Evolutionary conservation across 345 rosid species (phyloP).

Genomic region (Salix dunnii): DNA sequence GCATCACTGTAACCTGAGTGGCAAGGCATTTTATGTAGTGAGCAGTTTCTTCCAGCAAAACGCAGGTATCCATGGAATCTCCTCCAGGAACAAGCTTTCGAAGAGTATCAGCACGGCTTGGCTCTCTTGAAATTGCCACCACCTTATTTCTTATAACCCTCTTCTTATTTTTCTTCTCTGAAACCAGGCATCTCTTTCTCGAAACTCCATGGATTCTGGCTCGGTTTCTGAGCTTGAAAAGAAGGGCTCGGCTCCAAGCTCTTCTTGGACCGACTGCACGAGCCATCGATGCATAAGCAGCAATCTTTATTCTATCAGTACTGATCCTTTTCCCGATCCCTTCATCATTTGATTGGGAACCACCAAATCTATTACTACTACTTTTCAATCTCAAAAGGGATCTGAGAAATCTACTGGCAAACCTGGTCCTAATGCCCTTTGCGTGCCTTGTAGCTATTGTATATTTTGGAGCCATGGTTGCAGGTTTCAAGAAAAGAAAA

Average conservation of each 20-base stretch:
- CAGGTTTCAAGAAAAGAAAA: neutral
- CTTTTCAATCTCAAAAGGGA: constrained; percentile 16
- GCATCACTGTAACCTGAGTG: constrained; percentile 41
- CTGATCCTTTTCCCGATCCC: neutral
- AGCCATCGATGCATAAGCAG: constrained; percentile 37
- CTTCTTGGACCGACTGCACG: constrained; percentile 27
- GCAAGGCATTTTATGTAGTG: constrained; percentile 35
- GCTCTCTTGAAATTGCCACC: neutral
- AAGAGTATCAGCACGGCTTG: constrained; percentile 11
- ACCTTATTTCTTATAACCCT: neutral
- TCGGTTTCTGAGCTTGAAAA: constrained; percentile 20
- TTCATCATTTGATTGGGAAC: neutral
- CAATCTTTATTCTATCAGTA: constrained; percentile 22
- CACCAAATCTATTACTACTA: neutral
- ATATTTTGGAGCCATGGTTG: constrained; percentile 2
- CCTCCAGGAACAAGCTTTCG: constrained; percentile 41
- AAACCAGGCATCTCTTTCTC: neutral
- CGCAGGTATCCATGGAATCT: constrained; percentile 24
- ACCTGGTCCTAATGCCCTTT: constrained; percentile 11
- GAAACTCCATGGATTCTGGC: neutral
- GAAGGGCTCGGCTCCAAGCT: constrained; percentile 41
- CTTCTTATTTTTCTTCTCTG: constrained; percentile 5
- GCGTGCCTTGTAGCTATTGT: too few species aligned
- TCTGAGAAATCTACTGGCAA: constrained; percentile 27
- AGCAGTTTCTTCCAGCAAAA: constrained; percentile 39